Evolutionary conservation across 73 alveolate genomes (phyloP).

Genomic region (Durusdinium trenchii): DNA sequence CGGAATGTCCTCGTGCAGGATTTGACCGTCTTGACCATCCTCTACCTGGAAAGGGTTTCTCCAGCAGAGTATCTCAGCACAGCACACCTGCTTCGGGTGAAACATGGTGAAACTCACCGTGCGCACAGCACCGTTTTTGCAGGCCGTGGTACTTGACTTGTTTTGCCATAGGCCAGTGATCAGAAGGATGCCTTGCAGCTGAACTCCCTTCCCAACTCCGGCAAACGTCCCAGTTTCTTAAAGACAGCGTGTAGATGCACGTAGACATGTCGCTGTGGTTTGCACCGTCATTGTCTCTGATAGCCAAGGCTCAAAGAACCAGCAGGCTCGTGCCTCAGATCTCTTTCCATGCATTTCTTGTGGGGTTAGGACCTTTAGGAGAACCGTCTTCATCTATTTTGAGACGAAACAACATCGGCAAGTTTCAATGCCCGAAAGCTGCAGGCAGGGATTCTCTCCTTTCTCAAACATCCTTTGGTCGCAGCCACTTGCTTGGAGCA

Average conservation of each 20-base stretch:
- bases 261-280: background rate
- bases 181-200: slow-evolving; percentile 23
- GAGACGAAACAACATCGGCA: background rate
- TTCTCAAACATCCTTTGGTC: slow-evolving; percentile 41
- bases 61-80: background rate
- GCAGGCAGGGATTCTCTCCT: slow-evolving; percentile 49
- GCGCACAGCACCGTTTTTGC: background rate
- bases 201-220: background rate
- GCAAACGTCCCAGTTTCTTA: background rate
- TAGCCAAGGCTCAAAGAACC: background rate
- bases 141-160: background rate
- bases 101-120: background rate
- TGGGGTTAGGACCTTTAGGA: background rate
- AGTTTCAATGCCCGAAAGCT: background rate
- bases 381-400: background rate
- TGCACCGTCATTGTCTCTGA: background rate
- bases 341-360: background rate
- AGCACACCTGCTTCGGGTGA: background rate
- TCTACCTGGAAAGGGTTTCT: slow-evolving; percentile 49
- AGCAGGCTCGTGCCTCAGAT: background rate
- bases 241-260: background rate
- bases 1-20: background rate
- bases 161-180: background rate
- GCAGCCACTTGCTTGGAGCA: slow-evolving; percentile 42
- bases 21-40: background rate